Percentiles rank a stretch among this genome's conserved stretches.
Evolutionary conservation across 2,329 filamentous ascomycete species (phyloP).

Genomic region (Penicillium griseofulvum): DNA sequence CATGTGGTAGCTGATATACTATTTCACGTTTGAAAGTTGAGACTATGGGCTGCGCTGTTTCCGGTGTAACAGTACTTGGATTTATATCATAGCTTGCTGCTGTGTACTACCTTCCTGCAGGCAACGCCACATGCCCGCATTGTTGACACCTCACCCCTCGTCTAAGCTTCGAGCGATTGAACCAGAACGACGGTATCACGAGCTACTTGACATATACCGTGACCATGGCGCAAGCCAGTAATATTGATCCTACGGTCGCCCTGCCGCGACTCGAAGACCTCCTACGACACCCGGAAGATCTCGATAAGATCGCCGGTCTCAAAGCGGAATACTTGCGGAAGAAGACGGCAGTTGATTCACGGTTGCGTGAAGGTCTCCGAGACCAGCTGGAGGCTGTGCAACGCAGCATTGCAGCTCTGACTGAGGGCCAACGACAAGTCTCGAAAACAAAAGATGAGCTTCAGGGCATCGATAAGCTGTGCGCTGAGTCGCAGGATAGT

Average conservation of each 20-base stretch:
- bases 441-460: constrained; percentile 96
- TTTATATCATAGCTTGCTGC: neutral
- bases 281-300: constrained; percentile 90
- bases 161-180: constrained; percentile 7
- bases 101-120: neutral
- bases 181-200: neutral
- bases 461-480: constrained; percentile 96
- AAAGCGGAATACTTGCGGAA: constrained; percentile 93
- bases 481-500: constrained; percentile 95
- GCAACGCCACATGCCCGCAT: neutral
- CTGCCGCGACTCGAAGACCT: constrained; percentile 83
- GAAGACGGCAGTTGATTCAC: constrained; percentile 85
- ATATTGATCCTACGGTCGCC: constrained; percentile 59
- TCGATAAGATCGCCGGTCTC: constrained; percentile 88
- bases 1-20: neutral
- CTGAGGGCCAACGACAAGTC: constrained; percentile 86
- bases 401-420: constrained; percentile 83
- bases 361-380: constrained; percentile 81
- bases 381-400: constrained; percentile 95
- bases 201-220: neutral
- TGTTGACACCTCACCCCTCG: constrained; percentile 4
- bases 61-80: constrained; percentile 4
- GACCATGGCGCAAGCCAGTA: constrained; percentile 37
- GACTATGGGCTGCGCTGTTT: constrained; percentile 9
- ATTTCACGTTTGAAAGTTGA: neutral